Evolutionary conservation across 148 eudicot genomes (phyloP).

Genomic region (Vaccinium vitisidaea): DNA sequence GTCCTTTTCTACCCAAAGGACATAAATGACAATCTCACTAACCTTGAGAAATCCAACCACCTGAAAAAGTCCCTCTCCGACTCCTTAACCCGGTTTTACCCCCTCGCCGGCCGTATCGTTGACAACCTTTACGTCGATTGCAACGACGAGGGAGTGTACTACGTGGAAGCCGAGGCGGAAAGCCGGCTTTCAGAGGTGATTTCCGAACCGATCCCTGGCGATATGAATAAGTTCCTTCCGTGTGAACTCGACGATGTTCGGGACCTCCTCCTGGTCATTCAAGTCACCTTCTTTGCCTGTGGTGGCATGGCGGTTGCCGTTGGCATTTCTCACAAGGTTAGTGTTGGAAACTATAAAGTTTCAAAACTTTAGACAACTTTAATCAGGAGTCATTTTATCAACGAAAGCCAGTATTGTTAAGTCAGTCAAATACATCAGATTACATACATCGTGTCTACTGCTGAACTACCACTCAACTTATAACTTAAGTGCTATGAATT

Average conservation of each 20-base stretch:
- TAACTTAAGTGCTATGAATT: too few species aligned
- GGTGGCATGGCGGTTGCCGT: conserved; percentile 33
- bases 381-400: too few species aligned
- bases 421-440: too few species aligned
- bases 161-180: conserved; percentile 27
- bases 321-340: conserved; percentile 26
- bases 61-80: conserved; percentile 39
- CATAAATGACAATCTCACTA: neutral
- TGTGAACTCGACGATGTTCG: conserved; percentile 14
- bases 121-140: conserved; percentile 39
- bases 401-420: too few species aligned
- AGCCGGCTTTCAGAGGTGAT: conserved; percentile 23
- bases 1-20: neutral
- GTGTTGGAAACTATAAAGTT: neutral
- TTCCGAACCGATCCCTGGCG: conserved; percentile 15
- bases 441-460: too few species aligned
- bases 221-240: conserved; percentile 35
- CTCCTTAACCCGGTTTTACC: conserved; percentile 37
- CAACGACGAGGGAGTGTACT: conserved; percentile 41
- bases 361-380: too few species aligned
- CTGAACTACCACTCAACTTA: too few species aligned
- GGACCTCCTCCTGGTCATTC: conserved; percentile 25
- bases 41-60: conserved; percentile 1
- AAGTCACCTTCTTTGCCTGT: conserved; percentile 30
- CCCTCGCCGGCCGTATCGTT: conserved; percentile 46